A percentile compares a stretch with the other conserved stretches of the same genome.
These are phyloP conservation scores for Saturnispora diversa DNA, from an alignment of 805 yeast species.

Conservation along the genomic window DNA sequence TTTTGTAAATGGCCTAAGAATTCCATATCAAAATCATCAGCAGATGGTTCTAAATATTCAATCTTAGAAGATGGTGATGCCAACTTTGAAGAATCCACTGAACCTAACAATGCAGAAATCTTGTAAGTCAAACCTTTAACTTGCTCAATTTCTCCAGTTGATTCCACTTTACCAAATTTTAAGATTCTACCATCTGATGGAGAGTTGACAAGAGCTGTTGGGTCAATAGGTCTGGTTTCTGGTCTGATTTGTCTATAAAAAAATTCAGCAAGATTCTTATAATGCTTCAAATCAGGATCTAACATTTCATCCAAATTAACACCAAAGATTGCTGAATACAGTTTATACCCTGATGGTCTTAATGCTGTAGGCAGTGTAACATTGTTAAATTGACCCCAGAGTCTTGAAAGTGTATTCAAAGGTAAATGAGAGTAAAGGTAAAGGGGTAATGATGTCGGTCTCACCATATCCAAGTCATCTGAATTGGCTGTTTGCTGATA, in stretches of 20 bases:
- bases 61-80: conserved; percentile 43
- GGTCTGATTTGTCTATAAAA: conserved; percentile 77
- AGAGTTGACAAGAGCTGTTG: conserved; percentile 59
- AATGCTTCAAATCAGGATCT: conserved; percentile 68
- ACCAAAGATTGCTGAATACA: conserved; percentile 76
- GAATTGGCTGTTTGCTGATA: conserved; percentile 14
- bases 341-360: conserved; percentile 69
- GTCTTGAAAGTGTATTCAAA: conserved; percentile 77
- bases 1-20: conserved; percentile 13
- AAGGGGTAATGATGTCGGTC: conserved; percentile 79
- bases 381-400: conserved; percentile 91
- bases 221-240: conserved; percentile 68
- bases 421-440: conserved; percentile 89
- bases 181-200: conserved; percentile 93
- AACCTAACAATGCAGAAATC: conserved; percentile 79
- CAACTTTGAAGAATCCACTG: conserved; percentile 32
- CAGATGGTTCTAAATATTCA: conserved; percentile 3
- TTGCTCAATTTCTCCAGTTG: conserved; percentile 85
- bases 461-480: conserved; percentile 30
- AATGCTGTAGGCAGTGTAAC: conserved; percentile 82
- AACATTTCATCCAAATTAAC: conserved; percentile 84
- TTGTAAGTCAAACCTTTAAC: conserved; percentile 95
- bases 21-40: conserved; percentile 14
- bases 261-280: conserved; percentile 79
- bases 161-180: conserved; percentile 65